Evolutionary conservation across 1,284 basidiomycete genomes (phyloP).

Genomic region (Rhodotorula sp.): DNA sequence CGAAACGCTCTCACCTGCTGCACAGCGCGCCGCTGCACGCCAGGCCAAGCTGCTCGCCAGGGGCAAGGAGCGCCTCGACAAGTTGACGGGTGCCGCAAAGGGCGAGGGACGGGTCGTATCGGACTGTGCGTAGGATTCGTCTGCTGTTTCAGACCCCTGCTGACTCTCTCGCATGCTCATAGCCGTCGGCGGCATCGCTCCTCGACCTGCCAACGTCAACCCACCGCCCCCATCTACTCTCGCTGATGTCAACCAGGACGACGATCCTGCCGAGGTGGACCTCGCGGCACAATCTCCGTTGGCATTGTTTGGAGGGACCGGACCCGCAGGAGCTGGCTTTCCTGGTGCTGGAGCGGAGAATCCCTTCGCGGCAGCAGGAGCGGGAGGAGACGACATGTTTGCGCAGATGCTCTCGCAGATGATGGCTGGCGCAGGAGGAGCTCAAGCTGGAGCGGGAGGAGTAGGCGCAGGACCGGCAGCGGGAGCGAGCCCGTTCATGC

Average conservation of each 20-base stretch:
- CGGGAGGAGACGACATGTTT: conserved; percentile 31
- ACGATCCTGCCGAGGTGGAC: conserved; percentile 45
- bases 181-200: conserved; percentile 8
- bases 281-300: conserved; percentile 26
- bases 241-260: conserved; percentile 34
- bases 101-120: conserved; percentile 39
- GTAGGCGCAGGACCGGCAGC: conserved; percentile 6
- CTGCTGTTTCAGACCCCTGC: background rate
- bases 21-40: conserved; percentile 36
- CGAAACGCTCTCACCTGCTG: conserved; percentile 21
- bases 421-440: conserved; percentile 4
- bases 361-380: conserved; percentile 9
- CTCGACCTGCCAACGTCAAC: conserved; percentile 19
- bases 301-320: conserved; percentile 4
- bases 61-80: conserved; percentile 44
- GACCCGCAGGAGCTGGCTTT: background rate
- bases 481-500: conserved; percentile 21
- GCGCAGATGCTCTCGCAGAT: conserved; percentile 41
- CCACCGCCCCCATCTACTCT: conserved; percentile 24
- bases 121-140: conserved; percentile 9
- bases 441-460: conserved; percentile 2
- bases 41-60: conserved; percentile 44
- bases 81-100: conserved; percentile 44
- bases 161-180: background rate
- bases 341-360: background rate